phyloP scores from a whole-genome alignment of 1,284 basidiomycete genomes.

The Afroboletus lepidellus region DNA sequence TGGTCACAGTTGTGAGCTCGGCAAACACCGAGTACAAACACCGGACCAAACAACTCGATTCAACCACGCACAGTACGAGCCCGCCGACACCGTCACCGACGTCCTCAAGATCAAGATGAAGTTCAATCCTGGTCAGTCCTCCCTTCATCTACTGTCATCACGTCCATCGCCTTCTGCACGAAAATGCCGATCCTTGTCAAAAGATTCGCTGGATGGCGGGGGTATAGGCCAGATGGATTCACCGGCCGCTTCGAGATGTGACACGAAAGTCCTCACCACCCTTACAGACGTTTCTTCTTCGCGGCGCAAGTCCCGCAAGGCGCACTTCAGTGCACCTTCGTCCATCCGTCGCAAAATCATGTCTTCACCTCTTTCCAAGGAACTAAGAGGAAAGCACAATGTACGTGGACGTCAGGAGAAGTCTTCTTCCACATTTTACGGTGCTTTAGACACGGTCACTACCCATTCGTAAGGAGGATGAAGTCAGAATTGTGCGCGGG shows the following conservation, averaged over 20 bases:
- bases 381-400: constrained; percentile 90
- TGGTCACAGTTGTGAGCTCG: constrained; percentile 6
- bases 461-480: constrained; percentile 97
- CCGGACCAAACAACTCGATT: constrained; percentile 32
- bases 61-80: constrained; percentile 17
- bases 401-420: constrained; percentile 52
- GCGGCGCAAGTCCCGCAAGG: constrained; percentile 95
- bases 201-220: constrained; percentile 54
- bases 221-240: constrained; percentile 42
- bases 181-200: constrained; percentile 21
- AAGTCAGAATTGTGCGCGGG: constrained; percentile 94
- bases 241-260: constrained; percentile 31
- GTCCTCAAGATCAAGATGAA: constrained; percentile 77
- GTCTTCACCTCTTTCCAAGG: constrained; percentile 95
- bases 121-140: constrained; percentile 72
- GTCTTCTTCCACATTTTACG: too few species aligned
- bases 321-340: constrained; percentile 92
- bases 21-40: constrained; percentile 34
- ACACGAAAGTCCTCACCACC: constrained; percentile 25
- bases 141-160: constrained; percentile 8
- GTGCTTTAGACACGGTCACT: constrained; percentile 90
- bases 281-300: constrained; percentile 77
- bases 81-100: constrained; percentile 38
- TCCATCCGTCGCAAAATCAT: constrained; percentile 96
- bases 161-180: constrained; percentile 15